Evolutionary conservation across 2,329 filamentous ascomycete genomes (phyloP).

Genomic region (Thermothelomyces thermophilus): DNA sequence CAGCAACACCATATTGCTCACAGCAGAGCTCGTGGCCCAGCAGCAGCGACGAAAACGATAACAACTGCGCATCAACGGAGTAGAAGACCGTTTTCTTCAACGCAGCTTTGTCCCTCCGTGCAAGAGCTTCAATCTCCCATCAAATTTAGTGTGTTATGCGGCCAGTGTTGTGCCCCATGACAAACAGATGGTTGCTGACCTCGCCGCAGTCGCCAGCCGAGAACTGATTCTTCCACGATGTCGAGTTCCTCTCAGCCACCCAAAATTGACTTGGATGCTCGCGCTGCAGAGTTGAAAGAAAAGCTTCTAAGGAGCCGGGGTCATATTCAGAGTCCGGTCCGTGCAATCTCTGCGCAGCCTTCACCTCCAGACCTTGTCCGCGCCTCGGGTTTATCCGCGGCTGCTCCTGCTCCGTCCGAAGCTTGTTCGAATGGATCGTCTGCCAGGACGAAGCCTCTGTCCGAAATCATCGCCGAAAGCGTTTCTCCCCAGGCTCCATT

Average conservation of each 20-base stretch:
- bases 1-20: no score
- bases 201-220: background rate
- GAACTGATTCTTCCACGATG: background rate
- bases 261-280: constrained; percentile 18
- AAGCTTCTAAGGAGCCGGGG: constrained; percentile 19
- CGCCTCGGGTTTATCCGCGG: background rate
- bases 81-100: no score
- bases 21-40: no score
- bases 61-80: no score
- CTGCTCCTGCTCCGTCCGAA: background rate
- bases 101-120: no score
- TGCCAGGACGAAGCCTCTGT: background rate
- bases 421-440: background rate
- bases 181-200: background rate
- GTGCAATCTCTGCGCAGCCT: background rate
- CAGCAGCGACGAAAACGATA: no score
- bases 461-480: constrained; percentile 5
- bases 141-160: no score
- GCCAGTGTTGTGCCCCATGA: no score
- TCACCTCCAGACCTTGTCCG: background rate
- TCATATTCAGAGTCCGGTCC: constrained; percentile 5
- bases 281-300: constrained; percentile 23
- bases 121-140: no score
- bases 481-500: background rate
- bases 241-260: background rate